Evolutionary conservation across 2,329 filamentous ascomycete species (phyloP), one percentile per base, ranked within the genome.

Genomic region (Cercospora sp.): DNA sequence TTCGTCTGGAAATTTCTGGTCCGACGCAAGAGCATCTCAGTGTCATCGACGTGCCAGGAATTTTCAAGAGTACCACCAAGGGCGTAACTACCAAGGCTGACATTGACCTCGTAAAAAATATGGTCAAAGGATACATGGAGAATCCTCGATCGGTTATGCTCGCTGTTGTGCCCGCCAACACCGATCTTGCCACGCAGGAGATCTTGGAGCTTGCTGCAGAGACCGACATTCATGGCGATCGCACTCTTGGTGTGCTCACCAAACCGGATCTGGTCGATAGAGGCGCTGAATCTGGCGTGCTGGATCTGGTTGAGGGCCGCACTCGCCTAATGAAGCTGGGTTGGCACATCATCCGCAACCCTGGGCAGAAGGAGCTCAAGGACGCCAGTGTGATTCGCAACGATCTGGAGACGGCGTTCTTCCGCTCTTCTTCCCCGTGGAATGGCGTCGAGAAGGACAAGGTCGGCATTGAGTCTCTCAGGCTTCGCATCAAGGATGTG

Each of bases 151-250:
- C 79, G 0, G 77, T 82, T 40, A 82, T 83, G 49, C 75, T 84
- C 1, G 76, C 80, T 0, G 82, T 85, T 0, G 72, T 84, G 1
- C 80, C 80, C 0, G 80, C 81, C 12, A 81, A 80, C 26, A 79
- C 80, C 5, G 83, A 86, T 61, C 76, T 83, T 30, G 80, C 79
- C 0, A 85, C 79, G 0, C 82, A 85, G 61, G 79, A 82, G 45
- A 84, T 85, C 43, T 73, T 85, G 1, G 74, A 80, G 26, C 72
- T 81, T 51, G 82, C 82, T 53, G 75, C 76, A 7, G 71, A 77
- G 4, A 68, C 70, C 12, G 81, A 83, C 66, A 58, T 65, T 3
- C 34, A 73, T 1, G 78, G 79, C 3, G 63, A 72, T 9, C 71
- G 79, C 3, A 81, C 79, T 12, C 66, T 81, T 21, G 79, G 79